Evolutionary conservation across 805 yeast genomes (phyloP), one percentile per base, ranked within the genome.

Genomic region (Saturnispora kantuleensis): DNA sequence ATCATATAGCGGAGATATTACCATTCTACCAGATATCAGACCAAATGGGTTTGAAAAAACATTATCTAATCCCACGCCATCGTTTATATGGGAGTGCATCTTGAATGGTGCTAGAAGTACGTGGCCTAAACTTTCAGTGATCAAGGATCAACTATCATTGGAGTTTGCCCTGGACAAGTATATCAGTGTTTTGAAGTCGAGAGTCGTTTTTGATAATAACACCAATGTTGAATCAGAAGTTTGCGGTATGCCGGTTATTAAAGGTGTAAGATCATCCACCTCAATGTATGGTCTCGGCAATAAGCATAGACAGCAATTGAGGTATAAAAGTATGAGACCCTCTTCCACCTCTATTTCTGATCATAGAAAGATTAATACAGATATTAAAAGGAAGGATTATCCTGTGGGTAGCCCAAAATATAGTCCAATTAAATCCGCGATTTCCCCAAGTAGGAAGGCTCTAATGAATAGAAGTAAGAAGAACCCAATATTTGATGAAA

Each of bases 1-100:
- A 57, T 79, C 80, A 50, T 93, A 93, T 59, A 80, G 89, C 10
- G 99, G 98, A 1, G 95, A 93, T 60, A 82, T 93, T 34, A 93
- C 97, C 1, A 88, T 93, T 38, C 62, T 94, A 38, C 98, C 97
- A 0, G 84, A 83, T 41, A 68, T 84, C 47, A 66, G 71, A 33
- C 62, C 77, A 42, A 52, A 69, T 0, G 88, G 86, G 50, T 65
- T 85, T 41, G 63, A 70, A 32, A 77, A 76, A 46, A 60, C 93
- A 30, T 69, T 93, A 52, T 71, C 74, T 16, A 90, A 93, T 56
- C 99, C 99, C 1, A 74, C 89, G 0, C 79, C 84, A 0, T 84
- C 77, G 43, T 86, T 84, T 54, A 60, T 89, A 37, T 60, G 79
- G 38, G 82, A 81, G 46, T 76, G 84, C 47, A 74, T 82, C 2